A percentile compares a stretch with the other conserved stretches of the same genome.
Evolutionary conservation across 306 rosid species (phyloP).

Genomic region (cucumber (Cucumis sativus)): Cucumber_9930_V3 NC_026659.2:4360001-4360500

Average conservation of each 20-base stretch:
- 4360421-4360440: slow-evolving; percentile 27
- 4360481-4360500: slow-evolving; percentile 34
- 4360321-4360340: slow-evolving; percentile 21
- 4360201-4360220: slow-evolving; percentile 54
- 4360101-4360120: slow-evolving; percentile 25
- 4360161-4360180: not conserved
- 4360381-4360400: slow-evolving; percentile 41
- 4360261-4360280: slow-evolving; percentile 49
- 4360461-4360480: slow-evolving; percentile 12
- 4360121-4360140: slow-evolving; percentile 22
- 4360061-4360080: slow-evolving; percentile 15
- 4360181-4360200: slow-evolving; percentile 13
- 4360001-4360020: slow-evolving; percentile 50
- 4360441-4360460: slow-evolving; percentile 38
- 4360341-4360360: slow-evolving; percentile 33
- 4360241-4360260: slow-evolving; percentile 42
- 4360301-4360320: slow-evolving; percentile 16
- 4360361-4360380: slow-evolving; percentile 56
- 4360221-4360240: slow-evolving; percentile 32
- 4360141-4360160: slow-evolving; percentile 19
- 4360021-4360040: slow-evolving; percentile 40
- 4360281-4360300: slow-evolving; percentile 29
- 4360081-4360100: slow-evolving; percentile 37
- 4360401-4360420: slow-evolving; percentile 41
- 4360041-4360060: slow-evolving; percentile 15